These are phyloP conservation scores for Sanghuangporus weigelae DNA, from an alignment of 1,284 basidiomycete genomes.

Conservation along the genomic window DNA sequence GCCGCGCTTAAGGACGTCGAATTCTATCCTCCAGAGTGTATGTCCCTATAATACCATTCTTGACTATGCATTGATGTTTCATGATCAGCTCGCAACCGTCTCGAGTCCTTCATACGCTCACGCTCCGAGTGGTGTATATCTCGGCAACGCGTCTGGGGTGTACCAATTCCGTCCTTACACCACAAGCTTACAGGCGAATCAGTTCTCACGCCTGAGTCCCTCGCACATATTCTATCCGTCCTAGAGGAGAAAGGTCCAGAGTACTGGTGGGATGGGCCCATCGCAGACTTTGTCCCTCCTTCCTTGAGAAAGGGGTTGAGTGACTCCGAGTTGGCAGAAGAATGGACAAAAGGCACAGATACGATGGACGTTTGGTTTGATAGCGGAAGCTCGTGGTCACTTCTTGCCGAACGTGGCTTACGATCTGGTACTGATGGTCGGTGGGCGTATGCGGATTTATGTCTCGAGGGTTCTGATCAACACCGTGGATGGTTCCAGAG, in stretches of 20 bases:
- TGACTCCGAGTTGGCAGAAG: slow-evolving; percentile 35
- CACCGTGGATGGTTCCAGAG: slow-evolving; percentile 99
- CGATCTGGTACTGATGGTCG: slow-evolving; percentile 25
- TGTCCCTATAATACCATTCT: slow-evolving; percentile 26
- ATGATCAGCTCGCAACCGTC: slow-evolving; percentile 68
- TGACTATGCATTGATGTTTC: slow-evolving; percentile 8
- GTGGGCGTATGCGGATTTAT: slow-evolving; percentile 72
- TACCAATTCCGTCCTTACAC: slow-evolving; percentile 91
- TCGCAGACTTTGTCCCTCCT: slow-evolving; percentile 78
- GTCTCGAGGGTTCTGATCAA: slow-evolving; percentile 95
- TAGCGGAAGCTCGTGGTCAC: slow-evolving; percentile 93
- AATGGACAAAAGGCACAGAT: slow-evolving; percentile 79
- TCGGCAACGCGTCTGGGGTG: slow-evolving; percentile 96
- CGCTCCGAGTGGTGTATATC: slow-evolving; percentile 99
- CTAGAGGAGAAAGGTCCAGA: slow-evolving; percentile 70
- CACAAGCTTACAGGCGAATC: slow-evolving; percentile 60
- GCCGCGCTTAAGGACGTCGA: slow-evolving; percentile 66
- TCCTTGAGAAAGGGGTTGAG: slow-evolving; percentile 31
- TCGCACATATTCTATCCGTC: slow-evolving; percentile 76
- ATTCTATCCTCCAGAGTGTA: slow-evolving; percentile 78
- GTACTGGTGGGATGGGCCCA: slow-evolving; percentile 90
- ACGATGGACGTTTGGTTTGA: slow-evolving; percentile 99
- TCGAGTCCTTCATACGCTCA: slow-evolving; percentile 80
- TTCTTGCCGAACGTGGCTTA: slow-evolving; percentile 47
- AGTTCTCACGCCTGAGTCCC: slow-evolving; percentile 61